Conservation (phyloP, 805 yeast genomes). For the Barnettozyma wickerhamii region DNA sequence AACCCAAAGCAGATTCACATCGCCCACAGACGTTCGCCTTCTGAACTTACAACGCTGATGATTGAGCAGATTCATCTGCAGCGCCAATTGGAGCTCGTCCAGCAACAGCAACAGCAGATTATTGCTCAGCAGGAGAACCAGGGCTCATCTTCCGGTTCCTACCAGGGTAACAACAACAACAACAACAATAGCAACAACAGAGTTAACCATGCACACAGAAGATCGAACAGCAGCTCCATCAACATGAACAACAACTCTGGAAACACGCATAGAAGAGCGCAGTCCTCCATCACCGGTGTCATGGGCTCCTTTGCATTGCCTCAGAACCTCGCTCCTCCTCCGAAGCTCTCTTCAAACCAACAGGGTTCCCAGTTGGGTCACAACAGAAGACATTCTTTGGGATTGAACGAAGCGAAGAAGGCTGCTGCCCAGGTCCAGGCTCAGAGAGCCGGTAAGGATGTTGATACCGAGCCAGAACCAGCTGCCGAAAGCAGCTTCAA, state of each 20-base stretch:
- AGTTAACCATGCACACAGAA: conserved; percentile 6
- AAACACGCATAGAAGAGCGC: conserved; percentile 44
- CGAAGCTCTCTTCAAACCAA: conserved; percentile 13
- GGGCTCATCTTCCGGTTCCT: too few species aligned
- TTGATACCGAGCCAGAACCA: conserved; percentile 14
- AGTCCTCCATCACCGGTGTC: conserved; percentile 33
- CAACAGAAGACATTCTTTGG: conserved; percentile 86
- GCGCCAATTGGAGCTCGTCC: conserved; percentile 87
- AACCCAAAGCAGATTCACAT: conserved; percentile 70
- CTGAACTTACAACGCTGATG: conserved; percentile 90
- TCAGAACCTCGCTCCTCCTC: conserved; percentile 23
- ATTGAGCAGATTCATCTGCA: conserved; percentile 83
- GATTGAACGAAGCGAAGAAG: conserved; percentile 85
- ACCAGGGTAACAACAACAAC: background rate
- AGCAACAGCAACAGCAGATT: conserved; percentile 87
- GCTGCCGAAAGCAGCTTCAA: conserved; percentile 37
- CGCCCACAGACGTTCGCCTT: conserved; percentile 97
- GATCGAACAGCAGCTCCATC: conserved; percentile 4
- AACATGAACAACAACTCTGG: conserved; percentile 1
- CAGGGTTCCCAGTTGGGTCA: conserved; percentile 50
- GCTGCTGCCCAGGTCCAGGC: conserved; percentile 94
- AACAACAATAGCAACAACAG: conserved; percentile 30
- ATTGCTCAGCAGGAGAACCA: conserved; percentile 65
- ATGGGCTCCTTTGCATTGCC: conserved; percentile 28
- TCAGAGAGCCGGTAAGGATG: conserved; percentile 44